A percentile compares a stretch with the other conserved stretches of the same genome.
phyloP scores from a whole-genome alignment of 1,284 basidiomycete genomes.

The Tranzscheliella williamsii region DNA sequence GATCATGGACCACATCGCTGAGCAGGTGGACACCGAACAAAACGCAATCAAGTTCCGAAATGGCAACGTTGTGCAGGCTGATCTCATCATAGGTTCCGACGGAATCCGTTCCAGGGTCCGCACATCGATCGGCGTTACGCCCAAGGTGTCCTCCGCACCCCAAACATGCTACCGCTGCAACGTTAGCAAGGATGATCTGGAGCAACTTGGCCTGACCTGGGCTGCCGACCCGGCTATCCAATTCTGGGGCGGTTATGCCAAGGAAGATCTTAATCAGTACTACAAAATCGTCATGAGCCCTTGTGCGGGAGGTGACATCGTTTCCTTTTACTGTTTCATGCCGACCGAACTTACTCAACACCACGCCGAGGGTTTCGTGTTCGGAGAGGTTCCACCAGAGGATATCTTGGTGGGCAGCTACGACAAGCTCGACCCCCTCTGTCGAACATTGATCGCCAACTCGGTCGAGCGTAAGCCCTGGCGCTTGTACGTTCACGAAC shows the following conservation, averaged over 20 bases:
- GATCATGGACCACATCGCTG: constrained; percentile 62
- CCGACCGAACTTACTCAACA: constrained; percentile 61
- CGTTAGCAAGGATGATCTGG: constrained; percentile 54
- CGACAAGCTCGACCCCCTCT: constrained; percentile 58
- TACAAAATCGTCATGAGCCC: constrained; percentile 63
- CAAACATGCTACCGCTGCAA: constrained; percentile 63
- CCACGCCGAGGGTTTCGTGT: constrained; percentile 62
- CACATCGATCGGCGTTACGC: constrained; percentile 41
- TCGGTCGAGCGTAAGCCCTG: constrained; percentile 57
- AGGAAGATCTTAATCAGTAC: constrained; percentile 44
- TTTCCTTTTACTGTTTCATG: constrained; percentile 61
- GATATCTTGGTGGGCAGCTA: constrained; percentile 60
- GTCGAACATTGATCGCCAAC: constrained; percentile 57
- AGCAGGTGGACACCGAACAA: constrained; percentile 55
- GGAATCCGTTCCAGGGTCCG: constrained; percentile 63
- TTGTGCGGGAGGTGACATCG: constrained; percentile 57
- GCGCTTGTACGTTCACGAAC: constrained; percentile 62
- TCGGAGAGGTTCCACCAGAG: constrained; percentile 56
- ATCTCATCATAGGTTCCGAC: constrained; percentile 72
- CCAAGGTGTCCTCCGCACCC: constrained; percentile 54
- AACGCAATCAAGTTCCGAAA: constrained; percentile 63
- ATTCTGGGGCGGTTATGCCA: constrained; percentile 62
- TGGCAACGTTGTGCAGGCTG: constrained; percentile 65
- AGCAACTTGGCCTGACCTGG: constrained; percentile 60
- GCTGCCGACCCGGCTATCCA: constrained; percentile 61